Evolutionary conservation across 2,329 filamentous ascomycete species (phyloP).

Genomic region (Raffaelea ambrosiae): DNA sequence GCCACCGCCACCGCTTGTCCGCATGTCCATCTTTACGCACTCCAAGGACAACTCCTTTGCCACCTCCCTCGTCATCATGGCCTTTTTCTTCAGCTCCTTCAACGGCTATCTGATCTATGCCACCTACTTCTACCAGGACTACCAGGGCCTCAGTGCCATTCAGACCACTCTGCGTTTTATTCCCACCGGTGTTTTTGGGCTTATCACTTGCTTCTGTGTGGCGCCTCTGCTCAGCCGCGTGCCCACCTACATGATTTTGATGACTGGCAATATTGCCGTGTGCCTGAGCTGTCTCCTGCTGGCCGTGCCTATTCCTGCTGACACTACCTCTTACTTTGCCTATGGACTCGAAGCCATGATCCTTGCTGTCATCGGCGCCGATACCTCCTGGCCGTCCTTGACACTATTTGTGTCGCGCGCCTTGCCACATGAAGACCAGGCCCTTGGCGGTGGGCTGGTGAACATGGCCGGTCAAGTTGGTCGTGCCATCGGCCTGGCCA

Average conservation of each 20-base stretch:
- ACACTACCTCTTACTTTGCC: constrained; percentile 54
- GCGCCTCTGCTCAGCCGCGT: constrained; percentile 49
- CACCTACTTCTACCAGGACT: constrained; percentile 65
- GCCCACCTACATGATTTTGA: constrained; percentile 48
- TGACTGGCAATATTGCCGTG: constrained; percentile 48
- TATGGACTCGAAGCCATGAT: constrained; percentile 59
- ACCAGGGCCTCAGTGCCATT: constrained; percentile 51
- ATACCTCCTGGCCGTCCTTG: constrained; percentile 57
- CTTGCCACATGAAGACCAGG: constrained; percentile 55
- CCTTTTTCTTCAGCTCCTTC: constrained; percentile 58
- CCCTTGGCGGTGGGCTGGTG: constrained; percentile 58
- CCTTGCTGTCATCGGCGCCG: constrained; percentile 55
- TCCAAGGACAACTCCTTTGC: constrained; percentile 43
- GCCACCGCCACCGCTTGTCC: constrained; percentile 49
- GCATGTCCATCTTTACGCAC: constrained; percentile 50
- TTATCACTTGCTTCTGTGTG: constrained; percentile 47
- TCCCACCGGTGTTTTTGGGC: constrained; percentile 53
- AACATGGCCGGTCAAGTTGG: constrained; percentile 60
- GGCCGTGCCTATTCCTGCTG: constrained; percentile 49
- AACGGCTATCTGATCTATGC: constrained; percentile 60
- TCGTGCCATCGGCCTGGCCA: constrained; percentile 55
- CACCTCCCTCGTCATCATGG: constrained; percentile 57
- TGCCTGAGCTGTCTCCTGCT: constrained; percentile 45
- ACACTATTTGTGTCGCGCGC: constrained; percentile 57
- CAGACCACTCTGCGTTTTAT: constrained; percentile 62